These are phyloP conservation scores for Pseudoneurospora amorphoporcata DNA, from an alignment of 495 filamentous ascomycete genomes.

Conservation along the genomic window DNA sequence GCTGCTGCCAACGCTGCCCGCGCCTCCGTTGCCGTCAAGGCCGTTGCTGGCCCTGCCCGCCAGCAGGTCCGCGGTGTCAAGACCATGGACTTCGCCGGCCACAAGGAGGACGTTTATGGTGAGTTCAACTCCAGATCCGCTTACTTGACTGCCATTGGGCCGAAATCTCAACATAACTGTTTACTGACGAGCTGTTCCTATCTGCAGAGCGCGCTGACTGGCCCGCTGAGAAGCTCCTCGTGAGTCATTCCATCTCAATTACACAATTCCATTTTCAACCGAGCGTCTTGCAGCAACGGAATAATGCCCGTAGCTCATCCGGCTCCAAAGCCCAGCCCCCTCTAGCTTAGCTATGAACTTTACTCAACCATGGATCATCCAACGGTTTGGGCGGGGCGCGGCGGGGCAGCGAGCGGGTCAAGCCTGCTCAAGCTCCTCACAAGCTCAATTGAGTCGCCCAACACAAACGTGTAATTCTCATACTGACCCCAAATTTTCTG, in stretches of 20 bases:
- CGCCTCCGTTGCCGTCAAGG: conserved; percentile 43
- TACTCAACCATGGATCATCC: neutral
- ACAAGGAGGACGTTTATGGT: conserved; percentile 89
- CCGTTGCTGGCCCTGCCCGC: conserved; percentile 35
- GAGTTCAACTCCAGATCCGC: conserved; percentile 15
- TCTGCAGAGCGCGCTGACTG: conserved; percentile 85
- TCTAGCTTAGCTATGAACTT: neutral
- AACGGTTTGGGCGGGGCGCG: neutral
- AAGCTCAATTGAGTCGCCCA: neutral
- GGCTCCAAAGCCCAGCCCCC: neutral
- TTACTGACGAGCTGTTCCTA: conserved; percentile 3
- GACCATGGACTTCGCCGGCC: conserved; percentile 90
- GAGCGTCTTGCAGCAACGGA: neutral
- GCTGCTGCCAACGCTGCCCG: conserved; percentile 51
- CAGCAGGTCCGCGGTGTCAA: conserved; percentile 70
- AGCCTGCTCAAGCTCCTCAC: neutral
- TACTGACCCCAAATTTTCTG: neutral
- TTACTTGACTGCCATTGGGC: neutral
- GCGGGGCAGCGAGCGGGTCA: neutral
- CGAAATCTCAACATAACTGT: neutral
- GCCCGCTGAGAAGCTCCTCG: conserved; percentile 92
- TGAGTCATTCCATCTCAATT: conserved; percentile 35
- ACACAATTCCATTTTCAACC: neutral
- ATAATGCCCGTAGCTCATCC: neutral
- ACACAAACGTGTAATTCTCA: neutral